Evolutionary conservation across 768 basidiomycete genomes (phyloP).

Genomic region (Pholiota microspora): DNA sequence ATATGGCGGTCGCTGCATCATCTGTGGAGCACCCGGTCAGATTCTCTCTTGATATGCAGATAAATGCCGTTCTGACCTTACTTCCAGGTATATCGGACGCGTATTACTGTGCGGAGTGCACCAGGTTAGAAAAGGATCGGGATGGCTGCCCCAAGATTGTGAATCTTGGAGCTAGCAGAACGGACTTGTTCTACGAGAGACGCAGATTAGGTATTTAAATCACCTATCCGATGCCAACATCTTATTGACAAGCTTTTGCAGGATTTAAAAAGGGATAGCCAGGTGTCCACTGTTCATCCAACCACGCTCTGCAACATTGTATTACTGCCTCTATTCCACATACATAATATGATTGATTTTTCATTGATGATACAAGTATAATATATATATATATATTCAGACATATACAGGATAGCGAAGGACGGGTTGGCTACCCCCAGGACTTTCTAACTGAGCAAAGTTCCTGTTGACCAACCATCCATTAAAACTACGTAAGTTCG

Average conservation of each 20-base stretch:
- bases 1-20: constrained; percentile 96
- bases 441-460: constrained; percentile 57
- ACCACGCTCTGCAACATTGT: neutral
- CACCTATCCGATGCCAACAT: neutral
- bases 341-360: neutral
- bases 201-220: constrained; percentile 66
- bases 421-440: constrained; percentile 51
- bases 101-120: constrained; percentile 98
- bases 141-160: constrained; percentile 99
- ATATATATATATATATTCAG: constrained; percentile 23
- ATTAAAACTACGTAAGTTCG: too few species aligned
- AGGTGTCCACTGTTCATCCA: neutral
- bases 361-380: constrained; percentile 12
- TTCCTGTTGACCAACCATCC: constrained; percentile 29
- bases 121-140: constrained; percentile 93
- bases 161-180: constrained; percentile 91
- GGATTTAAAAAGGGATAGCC: constrained; percentile 76
- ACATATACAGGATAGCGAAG: constrained; percentile 63
- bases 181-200: constrained; percentile 90
- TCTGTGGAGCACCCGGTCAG: constrained; percentile 92
- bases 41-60: neutral
- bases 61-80: neutral
- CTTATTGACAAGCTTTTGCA: constrained; percentile 21
- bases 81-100: constrained; percentile 94
- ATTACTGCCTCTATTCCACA: constrained; percentile 1